Evolutionary conservation across 306 rosid species (phyloP).

Genomic region (Arachis stenosperma): DNA sequence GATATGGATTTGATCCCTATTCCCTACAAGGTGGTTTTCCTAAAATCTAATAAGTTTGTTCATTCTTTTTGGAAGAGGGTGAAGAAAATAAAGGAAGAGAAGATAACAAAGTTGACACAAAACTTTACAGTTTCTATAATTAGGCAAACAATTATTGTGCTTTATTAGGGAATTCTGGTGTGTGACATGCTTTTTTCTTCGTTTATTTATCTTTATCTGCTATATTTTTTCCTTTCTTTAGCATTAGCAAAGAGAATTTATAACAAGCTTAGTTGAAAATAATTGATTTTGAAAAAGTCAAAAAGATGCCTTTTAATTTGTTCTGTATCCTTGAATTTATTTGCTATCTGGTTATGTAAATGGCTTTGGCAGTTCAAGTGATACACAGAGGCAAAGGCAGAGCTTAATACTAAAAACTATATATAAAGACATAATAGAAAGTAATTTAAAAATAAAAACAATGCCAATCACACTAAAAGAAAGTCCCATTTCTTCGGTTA

Average conservation of each 20-base stretch:
- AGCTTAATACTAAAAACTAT: no score
- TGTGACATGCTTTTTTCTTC: neutral
- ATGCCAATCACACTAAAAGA: no score
- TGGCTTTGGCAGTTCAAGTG: no score
- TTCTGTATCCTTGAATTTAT: no score
- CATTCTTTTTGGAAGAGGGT: conserved; percentile 20
- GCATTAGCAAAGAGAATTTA: neutral
- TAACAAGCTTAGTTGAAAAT: neutral
- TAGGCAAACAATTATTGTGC: conserved; percentile 38
- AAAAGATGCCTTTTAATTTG: conserved; percentile 2
- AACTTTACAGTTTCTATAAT: conserved; percentile 33
- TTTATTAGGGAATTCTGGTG: conserved; percentile 16
- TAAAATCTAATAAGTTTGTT: conserved; percentile 13
- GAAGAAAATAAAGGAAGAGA: conserved; percentile 24
- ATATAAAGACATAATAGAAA: no score
- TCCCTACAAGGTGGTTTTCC: conserved; percentile 1
- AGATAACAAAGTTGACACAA: neutral
- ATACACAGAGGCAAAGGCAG: no score
- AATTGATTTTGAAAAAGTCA: conserved; percentile 52
- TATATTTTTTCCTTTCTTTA: conserved; percentile 31
- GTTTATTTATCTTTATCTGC: no score
- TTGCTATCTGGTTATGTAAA: no score
- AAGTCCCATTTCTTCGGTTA: no score
- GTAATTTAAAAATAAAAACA: no score
- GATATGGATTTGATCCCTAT: conserved; percentile 33